Percentiles rank a stretch among this genome's conserved stretches.
Evolutionary conservation across 2,329 filamentous ascomycete genomes (phyloP).

Genomic region (Fusarium mundagurra): DNA sequence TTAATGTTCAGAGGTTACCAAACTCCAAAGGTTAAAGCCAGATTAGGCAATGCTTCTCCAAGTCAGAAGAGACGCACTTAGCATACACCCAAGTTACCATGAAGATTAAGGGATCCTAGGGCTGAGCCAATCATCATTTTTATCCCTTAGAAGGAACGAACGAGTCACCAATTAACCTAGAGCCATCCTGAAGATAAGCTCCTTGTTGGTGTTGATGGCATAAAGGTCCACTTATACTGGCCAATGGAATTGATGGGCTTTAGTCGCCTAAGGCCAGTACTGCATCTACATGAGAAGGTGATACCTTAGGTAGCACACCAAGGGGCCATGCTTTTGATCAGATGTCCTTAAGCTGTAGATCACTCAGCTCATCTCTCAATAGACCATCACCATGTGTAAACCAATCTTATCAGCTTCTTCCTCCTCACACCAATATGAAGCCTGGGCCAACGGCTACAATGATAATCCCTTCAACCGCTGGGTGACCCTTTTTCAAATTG

Average conservation of each 20-base stretch:
- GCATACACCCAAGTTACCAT: not conserved
- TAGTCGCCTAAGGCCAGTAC: not conserved
- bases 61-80: not conserved
- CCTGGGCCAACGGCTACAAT: not conserved
- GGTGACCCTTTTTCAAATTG: not conserved
- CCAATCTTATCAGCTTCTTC: not conserved
- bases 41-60: not conserved
- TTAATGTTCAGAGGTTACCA: not conserved
- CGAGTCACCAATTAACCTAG: not conserved
- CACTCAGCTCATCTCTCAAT: not conserved
- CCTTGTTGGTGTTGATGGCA: not conserved
- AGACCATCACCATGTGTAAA: not conserved
- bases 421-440: not conserved
- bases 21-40: not conserved
- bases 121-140: not conserved
- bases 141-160: not conserved
- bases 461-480: not conserved
- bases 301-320: not conserved
- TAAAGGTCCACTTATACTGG: not conserved
- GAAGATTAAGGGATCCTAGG: not conserved
- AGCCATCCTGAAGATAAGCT: not conserved
- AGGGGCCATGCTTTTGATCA: not conserved
- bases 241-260: rapidly evolving
- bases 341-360: not conserved
- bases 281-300: not conserved